Evolutionary conservation across 1,284 basidiomycete genomes (phyloP), one percentile per base, ranked within the genome.

Genomic region (Ganoderma sp.): DNA sequence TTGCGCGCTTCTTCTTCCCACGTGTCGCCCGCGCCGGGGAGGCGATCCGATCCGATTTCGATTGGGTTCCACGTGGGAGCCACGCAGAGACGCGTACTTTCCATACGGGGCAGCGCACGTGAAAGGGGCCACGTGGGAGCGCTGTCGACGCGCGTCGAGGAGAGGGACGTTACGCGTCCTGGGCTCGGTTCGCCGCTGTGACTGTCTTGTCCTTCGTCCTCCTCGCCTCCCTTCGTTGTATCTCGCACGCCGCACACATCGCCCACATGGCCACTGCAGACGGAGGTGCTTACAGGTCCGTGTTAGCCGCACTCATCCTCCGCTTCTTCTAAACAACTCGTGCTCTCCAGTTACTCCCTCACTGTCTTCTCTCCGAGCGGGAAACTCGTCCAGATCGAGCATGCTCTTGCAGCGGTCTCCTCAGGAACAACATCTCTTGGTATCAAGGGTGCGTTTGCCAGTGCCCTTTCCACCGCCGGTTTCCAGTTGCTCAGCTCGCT

Each of bases 301-400:
- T 72, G 14, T n/a, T 37, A 34, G 17, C 22, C 32, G 65, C 48
- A 67, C 76, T 70, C 15, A 22, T 34, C 28, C n/a, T 6, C 28
- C 63, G 42, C 70, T 64, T 67, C 62, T 72, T 67, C 45, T 62
- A 69, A 62, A 66, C 69, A 58, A 63, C 25, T 54, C 61, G 65
- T 58, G 67, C 63, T 58, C 69, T 70, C 25, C 78, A 99, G 97
- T 79, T 99, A 98, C 87, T 99, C 97, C 73, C 89, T 99, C 70
- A 99, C 97, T 22, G 98, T 98, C 75, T 99, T 99, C 89, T 98
- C 96, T 43, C 97, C 97, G 63, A 98, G 96, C 75, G 97, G 97
- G 72, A 98, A 98, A 86, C 89, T 99, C 67, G 96, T 98, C 66
- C 98, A 99, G 85, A 99, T 99, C 79, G 98, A 99, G 84, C 98